Base-by-base conservation (phyloP, 345 rosid species). In the Salix koriyanagi region DNA sequence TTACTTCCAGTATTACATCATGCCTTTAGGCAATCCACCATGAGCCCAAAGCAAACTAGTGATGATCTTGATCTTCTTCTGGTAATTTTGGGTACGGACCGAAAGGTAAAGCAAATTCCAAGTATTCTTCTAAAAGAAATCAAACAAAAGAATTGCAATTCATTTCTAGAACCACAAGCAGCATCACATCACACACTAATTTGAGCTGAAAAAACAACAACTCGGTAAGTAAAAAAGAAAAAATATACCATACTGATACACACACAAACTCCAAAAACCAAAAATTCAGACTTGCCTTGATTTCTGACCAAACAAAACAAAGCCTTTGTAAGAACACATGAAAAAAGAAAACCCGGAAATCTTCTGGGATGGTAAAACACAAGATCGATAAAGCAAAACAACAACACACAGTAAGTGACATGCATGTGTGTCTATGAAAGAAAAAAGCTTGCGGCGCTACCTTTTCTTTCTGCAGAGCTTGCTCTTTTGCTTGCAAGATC, bases 401-500 rank as follows among this genome's bases (percentile, higher is more conserved):
- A 1, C 15, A 44, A 25, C 9, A 30, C 61, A 81, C 15, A 67
- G 36, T 39, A 26, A 79, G 25, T 14, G 68, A 58, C 28, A 74
- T 70, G 75, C 66, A 28, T 21, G 28, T 61, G 37, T 16, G 34
- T 12, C 41, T 37, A 56, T 46, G 68, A 9, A 18, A 21, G 30
- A 65, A 32, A 72, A 67, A 4, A 72, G 18, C 26, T 50, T 73
- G 69, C 56, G 70, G 10, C 25, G 6, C 61, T 69, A 82, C 87
- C 87, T 80, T 80, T 58, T 37, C 71, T 50, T 58, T 12, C 39
- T 34, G 50, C 19, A n/a, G 30, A 65, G 23, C 58, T 44, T 7
- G 73, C 41, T 75, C 60, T 37, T 77, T 66, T 75, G 69, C 64
- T 69, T 32, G 62, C 74, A 74, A 69, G 80, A 79, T 72, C 58